Percentiles rank a stretch among this genome's conserved stretches.
Conservation (phyloP, 345 rosid genomes). For the Brassica nigra region DNA sequence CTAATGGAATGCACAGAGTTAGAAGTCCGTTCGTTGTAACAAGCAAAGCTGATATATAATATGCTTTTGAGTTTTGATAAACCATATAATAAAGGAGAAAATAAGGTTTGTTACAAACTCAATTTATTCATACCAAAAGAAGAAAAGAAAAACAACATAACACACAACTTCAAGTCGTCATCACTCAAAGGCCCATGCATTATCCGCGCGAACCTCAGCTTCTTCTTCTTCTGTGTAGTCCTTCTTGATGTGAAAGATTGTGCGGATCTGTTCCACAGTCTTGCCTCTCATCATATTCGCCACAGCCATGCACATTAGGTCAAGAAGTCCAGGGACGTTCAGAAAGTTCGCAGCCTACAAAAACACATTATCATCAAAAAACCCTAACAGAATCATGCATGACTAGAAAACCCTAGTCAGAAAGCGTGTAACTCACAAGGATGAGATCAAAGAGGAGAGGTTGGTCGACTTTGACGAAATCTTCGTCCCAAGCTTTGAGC, state of each 20-base stretch:
- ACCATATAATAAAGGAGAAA: not conserved
- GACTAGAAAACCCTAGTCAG: constrained; percentile 5
- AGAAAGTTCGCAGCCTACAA: constrained; percentile 74
- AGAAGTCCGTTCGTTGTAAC: constrained; percentile 53
- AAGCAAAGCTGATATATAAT: constrained; percentile 23
- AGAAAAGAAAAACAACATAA: not conserved
- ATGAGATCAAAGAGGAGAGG: constrained; percentile 62
- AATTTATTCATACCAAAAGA: not conserved
- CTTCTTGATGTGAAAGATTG: constrained; percentile 58
- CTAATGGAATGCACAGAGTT: constrained; percentile 50
- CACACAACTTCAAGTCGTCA: not conserved
- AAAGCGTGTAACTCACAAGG: constrained; percentile 40
- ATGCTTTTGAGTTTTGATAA: not conserved
- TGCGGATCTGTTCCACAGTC: constrained; percentile 62
- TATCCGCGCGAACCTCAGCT: constrained; percentile 62
- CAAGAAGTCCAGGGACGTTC: constrained; percentile 65
- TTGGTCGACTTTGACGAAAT: constrained; percentile 66
- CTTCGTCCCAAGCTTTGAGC: constrained; percentile 58
- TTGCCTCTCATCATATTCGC: constrained; percentile 75
- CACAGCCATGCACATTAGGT: constrained; percentile 67
- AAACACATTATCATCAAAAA: not conserved
- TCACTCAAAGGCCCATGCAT: constrained; percentile 79
- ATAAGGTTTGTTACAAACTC: constrained; percentile 1
- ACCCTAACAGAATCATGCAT: not conserved
- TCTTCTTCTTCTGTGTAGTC: constrained; percentile 74